Evolutionary conservation across 202 grass and related monocot genomes (phyloP).

Genomic region (Panicum hallii): DNA sequence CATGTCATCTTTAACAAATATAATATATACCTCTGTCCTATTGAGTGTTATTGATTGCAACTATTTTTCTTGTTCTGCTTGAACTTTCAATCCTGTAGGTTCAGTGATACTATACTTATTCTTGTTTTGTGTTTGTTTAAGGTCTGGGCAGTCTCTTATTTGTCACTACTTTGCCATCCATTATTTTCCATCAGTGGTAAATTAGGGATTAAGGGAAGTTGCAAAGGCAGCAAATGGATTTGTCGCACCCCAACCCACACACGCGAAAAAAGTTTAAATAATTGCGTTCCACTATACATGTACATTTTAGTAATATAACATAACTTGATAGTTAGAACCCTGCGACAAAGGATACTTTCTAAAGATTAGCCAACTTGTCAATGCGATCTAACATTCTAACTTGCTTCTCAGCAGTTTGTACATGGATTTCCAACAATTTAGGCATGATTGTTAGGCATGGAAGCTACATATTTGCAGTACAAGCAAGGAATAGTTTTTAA

Average conservation of each 20-base stretch:
- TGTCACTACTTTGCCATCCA: no score
- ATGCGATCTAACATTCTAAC: not conserved
- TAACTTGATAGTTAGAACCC: not conserved
- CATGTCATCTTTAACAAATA: slow-evolving; percentile 17
- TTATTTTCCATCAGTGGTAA: no score
- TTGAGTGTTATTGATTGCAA: not conserved
- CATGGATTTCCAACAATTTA: not conserved
- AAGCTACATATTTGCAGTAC: not conserved
- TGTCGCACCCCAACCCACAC: no score
- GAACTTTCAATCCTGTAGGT: not conserved
- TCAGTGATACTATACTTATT: not conserved
- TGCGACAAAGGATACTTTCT: not conserved
- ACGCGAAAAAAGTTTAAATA: not conserved
- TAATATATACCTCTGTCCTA: not conserved
- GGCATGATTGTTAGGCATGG: not conserved
- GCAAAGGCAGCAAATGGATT: no score
- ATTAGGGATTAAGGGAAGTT: no score
- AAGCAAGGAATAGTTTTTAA: not conserved
- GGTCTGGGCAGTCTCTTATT: no score
- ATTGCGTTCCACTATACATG: slow-evolving; percentile 8
- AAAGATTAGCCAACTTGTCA: not conserved
- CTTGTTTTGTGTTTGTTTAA: not conserved
- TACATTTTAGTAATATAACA: not conserved
- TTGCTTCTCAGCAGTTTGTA: not conserved
- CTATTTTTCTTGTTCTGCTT: not conserved